Conservation (phyloP, 441 rosid species). For the Eugenia klotzschiana region DNA sequence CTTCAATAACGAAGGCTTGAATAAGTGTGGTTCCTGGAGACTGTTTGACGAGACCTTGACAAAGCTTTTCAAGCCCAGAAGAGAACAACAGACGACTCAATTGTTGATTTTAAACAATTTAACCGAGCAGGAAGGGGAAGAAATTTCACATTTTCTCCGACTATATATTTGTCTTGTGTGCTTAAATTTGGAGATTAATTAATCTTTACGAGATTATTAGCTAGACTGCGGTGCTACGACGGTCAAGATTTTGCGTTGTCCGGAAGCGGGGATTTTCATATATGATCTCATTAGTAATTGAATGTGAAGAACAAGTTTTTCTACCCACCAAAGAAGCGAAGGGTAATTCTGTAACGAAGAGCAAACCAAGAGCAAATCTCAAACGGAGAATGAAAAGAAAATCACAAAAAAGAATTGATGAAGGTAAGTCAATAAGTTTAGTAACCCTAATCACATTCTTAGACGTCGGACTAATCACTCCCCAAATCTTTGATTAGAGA, state of each 20-base stretch:
- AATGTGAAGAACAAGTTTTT: neutral
- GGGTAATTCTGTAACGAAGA: neutral
- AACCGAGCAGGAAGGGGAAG: neutral
- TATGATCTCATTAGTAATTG: neutral
- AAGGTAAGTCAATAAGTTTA: neutral
- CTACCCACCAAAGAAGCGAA: neutral
- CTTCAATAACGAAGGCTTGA: neutral
- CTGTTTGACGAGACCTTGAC: neutral
- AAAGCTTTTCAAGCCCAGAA: neutral
- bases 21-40: neutral
- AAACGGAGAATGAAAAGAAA: neutral
- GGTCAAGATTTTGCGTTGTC: neutral
- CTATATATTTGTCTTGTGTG: neutral
- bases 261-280: neutral
- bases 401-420: neutral
- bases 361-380: neutral
- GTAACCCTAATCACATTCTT: neutral
- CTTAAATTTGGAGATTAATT: too few relatives aligned
- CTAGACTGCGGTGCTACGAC: neutral
- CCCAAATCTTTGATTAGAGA: neutral
- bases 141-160: neutral
- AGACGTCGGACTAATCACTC: neutral
- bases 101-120: neutral
- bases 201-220: neutral
- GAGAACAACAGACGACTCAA: neutral